Base-by-base conservation (phyloP, 2,329 filamentous ascomycete species). In the Hysterium pulicare region DNA sequence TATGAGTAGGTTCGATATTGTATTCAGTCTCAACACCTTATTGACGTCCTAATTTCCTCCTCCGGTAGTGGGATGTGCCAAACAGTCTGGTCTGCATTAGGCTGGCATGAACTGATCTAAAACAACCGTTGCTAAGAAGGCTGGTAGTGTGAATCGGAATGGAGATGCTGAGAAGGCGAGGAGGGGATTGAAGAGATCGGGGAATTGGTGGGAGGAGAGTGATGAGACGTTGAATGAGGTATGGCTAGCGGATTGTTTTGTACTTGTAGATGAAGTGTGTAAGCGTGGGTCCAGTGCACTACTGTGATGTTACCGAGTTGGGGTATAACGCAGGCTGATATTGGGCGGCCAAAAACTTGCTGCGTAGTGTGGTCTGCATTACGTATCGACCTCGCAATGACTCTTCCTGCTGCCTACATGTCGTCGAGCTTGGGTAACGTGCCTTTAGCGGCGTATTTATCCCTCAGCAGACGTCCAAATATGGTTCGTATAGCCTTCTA, bases 61-160 rank as follows among this genome's bases (percentile, higher is more conserved):
- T n/a, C n/a, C n/a, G n/a, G n/a, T n/a, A n/a, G n/a, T n/a, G n/a
- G n/a, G n/a, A n/a, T n/a, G n/a, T n/a, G n/a, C n/a, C n/a, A n/a
- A n/a, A n/a, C n/a, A n/a, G n/a, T n/a, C n/a, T n/a, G n/a, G n/a
- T n/a, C n/a, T n/a, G n/a, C n/a, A n/a, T n/a, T n/a, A n/a, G n/a
- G n/a, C n/a, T n/a, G n/a, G 17, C 62, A 62, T 24, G 48, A 46
- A 2, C 31, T 42, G 13, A 65, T 55, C 24, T 16, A 48, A 38
- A 45, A 39, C 1, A 43, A 49, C 45, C 45, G 44, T 38, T 6
- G 49, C 53, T 9, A 39, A 50, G n/a, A 57, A 56, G 34, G 57
- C 54, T 32, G 62, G 66, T 40, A 59, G 54, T 5, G 62, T 68
- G 28, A 67, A 67, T 50, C 58, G 64, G 8, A 67, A 66, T 61